These are phyloP conservation scores for Nicotiana paniculata DNA, from an alignment of 257 asterid species.

Conservation along the genomic window DNA sequence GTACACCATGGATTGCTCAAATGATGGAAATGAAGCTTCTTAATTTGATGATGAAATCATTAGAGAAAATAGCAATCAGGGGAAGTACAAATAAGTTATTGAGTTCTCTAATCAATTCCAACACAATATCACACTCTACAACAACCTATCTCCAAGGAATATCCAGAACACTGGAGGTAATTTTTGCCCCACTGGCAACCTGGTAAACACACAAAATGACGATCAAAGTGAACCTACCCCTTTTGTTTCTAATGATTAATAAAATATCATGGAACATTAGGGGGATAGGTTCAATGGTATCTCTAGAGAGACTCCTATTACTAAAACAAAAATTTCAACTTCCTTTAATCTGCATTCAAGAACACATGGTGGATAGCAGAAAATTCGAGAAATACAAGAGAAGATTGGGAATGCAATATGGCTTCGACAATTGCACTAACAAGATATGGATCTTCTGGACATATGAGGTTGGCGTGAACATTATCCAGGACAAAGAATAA, in stretches of 20 bases:
- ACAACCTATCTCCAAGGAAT: too few species aligned
- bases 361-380: background rate
- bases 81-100: too few species aligned
- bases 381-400: background rate
- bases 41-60: too few species aligned
- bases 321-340: background rate
- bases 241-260: background rate
- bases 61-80: too few species aligned
- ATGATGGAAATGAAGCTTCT: too few species aligned
- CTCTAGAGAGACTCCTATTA: background rate
- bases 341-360: background rate
- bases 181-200: too few species aligned
- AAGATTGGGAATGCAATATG: background rate
- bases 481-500: background rate
- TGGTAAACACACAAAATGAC: too few species aligned
- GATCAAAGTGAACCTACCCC: background rate
- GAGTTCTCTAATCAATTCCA: too few species aligned
- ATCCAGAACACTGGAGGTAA: too few species aligned
- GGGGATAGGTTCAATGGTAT: background rate
- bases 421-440: background rate
- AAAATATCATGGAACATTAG: background rate
- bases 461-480: background rate
- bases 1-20: too few species aligned
- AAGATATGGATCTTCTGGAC: background rate
- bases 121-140: too few species aligned